Evolutionary conservation across 306 rosid species (phyloP).

Genomic region (Cajanus cajan): DNA sequence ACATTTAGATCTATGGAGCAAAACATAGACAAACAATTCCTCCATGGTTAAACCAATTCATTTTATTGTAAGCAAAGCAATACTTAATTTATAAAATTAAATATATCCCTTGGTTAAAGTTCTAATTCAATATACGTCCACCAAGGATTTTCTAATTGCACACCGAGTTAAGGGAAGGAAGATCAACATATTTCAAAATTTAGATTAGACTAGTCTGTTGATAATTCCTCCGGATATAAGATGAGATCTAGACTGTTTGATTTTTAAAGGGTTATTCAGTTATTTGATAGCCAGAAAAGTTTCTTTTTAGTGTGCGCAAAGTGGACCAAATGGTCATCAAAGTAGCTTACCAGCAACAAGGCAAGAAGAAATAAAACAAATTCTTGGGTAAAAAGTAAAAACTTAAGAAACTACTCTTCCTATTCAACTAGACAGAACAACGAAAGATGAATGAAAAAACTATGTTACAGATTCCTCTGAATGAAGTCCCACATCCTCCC

Average conservation of each 20-base stretch:
- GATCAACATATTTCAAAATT: neutral
- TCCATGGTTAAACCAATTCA: too few relatives aligned
- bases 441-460: slow-evolving; percentile 17
- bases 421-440: slow-evolving; percentile 26
- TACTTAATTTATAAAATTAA: neutral
- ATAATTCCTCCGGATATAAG: neutral
- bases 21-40: too few relatives aligned
- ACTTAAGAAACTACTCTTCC: slow-evolving; percentile 16
- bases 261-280: neutral
- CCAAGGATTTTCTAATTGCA: neutral
- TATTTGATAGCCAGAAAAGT: slow-evolving; percentile 10
- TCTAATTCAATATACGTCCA: neutral
- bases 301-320: neutral
- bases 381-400: slow-evolving; percentile 4
- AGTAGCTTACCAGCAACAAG: slow-evolving; percentile 25
- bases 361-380: slow-evolving; percentile 16
- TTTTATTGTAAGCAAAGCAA: too few relatives aligned
- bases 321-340: slow-evolving; percentile 11
- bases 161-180: neutral
- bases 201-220: neutral
- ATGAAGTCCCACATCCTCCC: slow-evolving; percentile 94
- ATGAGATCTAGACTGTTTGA: neutral
- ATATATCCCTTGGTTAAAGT: neutral
- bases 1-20: too few relatives aligned
- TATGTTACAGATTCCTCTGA: slow-evolving; percentile 61